Percentiles rank a stretch among this genome's conserved stretches.
phyloP scores from a whole-genome alignment of 208 protist species.

The Vickermania ingenoplastis region DNA sequence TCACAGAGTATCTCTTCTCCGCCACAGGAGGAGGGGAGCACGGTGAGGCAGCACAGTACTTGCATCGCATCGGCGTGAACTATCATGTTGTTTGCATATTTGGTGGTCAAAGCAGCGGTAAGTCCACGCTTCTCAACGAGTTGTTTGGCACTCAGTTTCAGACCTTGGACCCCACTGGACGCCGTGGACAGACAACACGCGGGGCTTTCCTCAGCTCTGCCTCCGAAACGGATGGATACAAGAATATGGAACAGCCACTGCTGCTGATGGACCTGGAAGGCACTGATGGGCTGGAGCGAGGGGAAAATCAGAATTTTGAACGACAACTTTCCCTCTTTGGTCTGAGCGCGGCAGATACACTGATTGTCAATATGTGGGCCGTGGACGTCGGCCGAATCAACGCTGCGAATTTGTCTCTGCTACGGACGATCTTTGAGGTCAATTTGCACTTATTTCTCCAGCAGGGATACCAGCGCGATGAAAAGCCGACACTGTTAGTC shows the following conservation, averaged over 20 bases:
- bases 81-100: slow-evolving; percentile 92
- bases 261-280: slow-evolving; percentile 97
- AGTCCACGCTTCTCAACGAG: slow-evolving; percentile 95
- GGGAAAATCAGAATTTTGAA: slow-evolving; percentile 95
- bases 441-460: slow-evolving; percentile 93
- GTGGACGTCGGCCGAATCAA: slow-evolving; percentile 94
- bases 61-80: slow-evolving; percentile 46
- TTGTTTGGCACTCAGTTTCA: slow-evolving; percentile 94
- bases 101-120: slow-evolving; percentile 95
- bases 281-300: slow-evolving; percentile 94
- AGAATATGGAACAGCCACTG: slow-evolving; percentile 20
- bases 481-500: slow-evolving; percentile 95
- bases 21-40: slow-evolving; percentile 3
- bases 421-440: slow-evolving; percentile 95
- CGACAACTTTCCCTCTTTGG: slow-evolving; percentile 95
- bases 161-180: slow-evolving; percentile 84
- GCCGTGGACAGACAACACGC: slow-evolving; percentile 92
- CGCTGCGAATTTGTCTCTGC: slow-evolving; percentile 90
- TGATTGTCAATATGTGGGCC: slow-evolving; percentile 97
- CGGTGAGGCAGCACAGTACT: slow-evolving; percentile 4
- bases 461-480: slow-evolving; percentile 51
- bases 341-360: slow-evolving; percentile 91
- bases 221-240: slow-evolving; percentile 11
- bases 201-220: slow-evolving; percentile 82
- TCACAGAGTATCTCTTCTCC: slow-evolving; percentile 32